Evolutionary conservation across 2,329 filamentous ascomycete species (phyloP), one percentile per base, ranked within the genome.

Genomic region (Trichoderma sp.): DNA sequence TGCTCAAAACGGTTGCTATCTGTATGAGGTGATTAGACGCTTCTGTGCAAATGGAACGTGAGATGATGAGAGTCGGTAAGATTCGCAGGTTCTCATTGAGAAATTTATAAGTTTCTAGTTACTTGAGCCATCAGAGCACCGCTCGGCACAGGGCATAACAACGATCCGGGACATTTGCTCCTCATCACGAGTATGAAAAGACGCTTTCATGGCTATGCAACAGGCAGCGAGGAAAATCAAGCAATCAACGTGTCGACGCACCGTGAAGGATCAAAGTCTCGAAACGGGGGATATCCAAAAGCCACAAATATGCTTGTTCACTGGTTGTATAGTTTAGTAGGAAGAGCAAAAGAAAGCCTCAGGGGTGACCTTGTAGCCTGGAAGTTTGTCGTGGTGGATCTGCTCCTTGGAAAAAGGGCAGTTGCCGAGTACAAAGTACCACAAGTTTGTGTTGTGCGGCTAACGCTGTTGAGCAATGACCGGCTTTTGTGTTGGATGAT

Each of bases 381-480:
- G 52, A 19, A 12, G 10, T 7, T 34, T 54, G 29, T 17, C 34
- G n/a, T 19, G 52, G 52, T 54, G 29, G 52, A 54, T 34, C 52
- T n/a, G 52, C n/a, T 27, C 32, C 52, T 29, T 54, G 8, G 8
- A 27, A n/a, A 29, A n/a, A 29, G 29, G 50, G 50, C 17, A 53
- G 29, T 54, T 34, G 52, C 52, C 10, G 29, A 53, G 27, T 17
- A 53, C 50, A 53, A 53, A 29, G n/a, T 17, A 29, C 50, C 50
- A 27, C 19, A 29, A 54, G 17, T 8, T 35, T 32, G 13, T 19
- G 12, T 15, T 27, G 10, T 50, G 13, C 52, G 52, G 34, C 63
- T 65, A 65, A 37, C 63, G 57, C 52, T 19, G 27, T 48, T 57
- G n/a, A 48, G 63, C 35, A 65, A 29, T 34, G 50, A 42, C 27